phyloP scores from a whole-genome alignment of 352 stramenopile genomes.

The Phytophthora aleatoria region DNA sequence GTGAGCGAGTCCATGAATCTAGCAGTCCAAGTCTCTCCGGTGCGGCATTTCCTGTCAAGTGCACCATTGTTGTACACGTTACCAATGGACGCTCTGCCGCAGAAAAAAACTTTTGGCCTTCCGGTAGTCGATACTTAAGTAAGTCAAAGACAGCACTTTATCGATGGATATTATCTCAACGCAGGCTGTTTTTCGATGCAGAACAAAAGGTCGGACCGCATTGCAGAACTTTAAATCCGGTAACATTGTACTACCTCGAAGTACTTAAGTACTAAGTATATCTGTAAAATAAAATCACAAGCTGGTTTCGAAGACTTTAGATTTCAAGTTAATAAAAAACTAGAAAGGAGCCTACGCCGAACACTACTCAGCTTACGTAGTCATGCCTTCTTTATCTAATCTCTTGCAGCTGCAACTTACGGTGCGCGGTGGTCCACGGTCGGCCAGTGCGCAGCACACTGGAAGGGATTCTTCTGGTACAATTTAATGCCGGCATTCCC shows the following conservation, averaged over 20 bases:
- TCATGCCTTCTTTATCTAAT: too few species aligned
- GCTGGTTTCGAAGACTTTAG: too few species aligned
- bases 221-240: too few species aligned
- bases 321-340: background rate
- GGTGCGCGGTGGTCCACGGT: constrained; percentile 15
- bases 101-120: background rate
- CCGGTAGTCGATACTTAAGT: background rate
- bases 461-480: constrained; percentile 25
- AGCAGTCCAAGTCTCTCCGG: constrained; percentile 4
- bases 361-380: too few species aligned
- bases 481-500: constrained; percentile 14
- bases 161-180: background rate
- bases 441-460: constrained; percentile 13
- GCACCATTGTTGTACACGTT: constrained; percentile 3
- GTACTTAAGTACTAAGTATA: too few species aligned
- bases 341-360: too few species aligned
- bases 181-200: too few species aligned
- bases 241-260: too few species aligned
- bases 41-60: background rate
- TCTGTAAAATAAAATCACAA: too few species aligned
- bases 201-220: too few species aligned
- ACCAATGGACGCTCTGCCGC: background rate
- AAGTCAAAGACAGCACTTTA: background rate
- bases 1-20: constrained; percentile 11
- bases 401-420: background rate